Evolutionary conservation across 228 moss, liverwort and hornwort genomes (phyloP).

Genomic region (Sphagnum fallax): DNA sequence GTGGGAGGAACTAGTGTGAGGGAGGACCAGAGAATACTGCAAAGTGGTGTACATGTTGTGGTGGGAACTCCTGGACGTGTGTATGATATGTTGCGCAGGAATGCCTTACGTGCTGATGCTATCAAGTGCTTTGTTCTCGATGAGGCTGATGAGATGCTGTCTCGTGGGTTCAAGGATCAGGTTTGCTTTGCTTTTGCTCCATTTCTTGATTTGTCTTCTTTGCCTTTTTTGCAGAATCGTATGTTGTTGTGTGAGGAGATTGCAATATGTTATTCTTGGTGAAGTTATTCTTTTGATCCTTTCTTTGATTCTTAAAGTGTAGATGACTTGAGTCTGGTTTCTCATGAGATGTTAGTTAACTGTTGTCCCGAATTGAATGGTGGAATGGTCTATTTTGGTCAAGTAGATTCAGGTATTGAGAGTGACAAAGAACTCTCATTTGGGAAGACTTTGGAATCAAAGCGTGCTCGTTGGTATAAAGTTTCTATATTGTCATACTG

Average conservation of each 20-base stretch:
- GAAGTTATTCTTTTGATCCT: background rate
- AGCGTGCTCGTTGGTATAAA: background rate
- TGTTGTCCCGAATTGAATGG: no score
- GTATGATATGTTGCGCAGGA: slow-evolving; percentile 5
- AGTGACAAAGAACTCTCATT: no score
- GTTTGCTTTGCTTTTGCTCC: background rate
- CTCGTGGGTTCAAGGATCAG: slow-evolving; percentile 7
- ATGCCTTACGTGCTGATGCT: slow-evolving; percentile 1
- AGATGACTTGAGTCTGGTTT: no score
- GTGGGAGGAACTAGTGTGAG: slow-evolving; percentile 6
- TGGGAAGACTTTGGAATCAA: no score
- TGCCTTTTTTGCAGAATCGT: background rate
- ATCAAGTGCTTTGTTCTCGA: slow-evolving; percentile 9
- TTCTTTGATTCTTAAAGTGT: background rate
- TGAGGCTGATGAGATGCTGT: slow-evolving; percentile 8
- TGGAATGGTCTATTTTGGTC: no score
- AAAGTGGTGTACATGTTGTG: slow-evolving; percentile 38
- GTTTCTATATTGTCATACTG: background rate
- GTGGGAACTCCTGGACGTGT: slow-evolving; percentile 7
- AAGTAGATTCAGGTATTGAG: no score
- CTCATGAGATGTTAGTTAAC: no score
- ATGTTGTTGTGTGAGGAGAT: background rate
- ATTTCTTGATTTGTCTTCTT: background rate
- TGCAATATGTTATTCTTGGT: no score
- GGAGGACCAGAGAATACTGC: slow-evolving; percentile 42